Base-by-base conservation (phyloP, 2,329 filamentous ascomycete species). In the Teratosphaeria viscida region DNA sequence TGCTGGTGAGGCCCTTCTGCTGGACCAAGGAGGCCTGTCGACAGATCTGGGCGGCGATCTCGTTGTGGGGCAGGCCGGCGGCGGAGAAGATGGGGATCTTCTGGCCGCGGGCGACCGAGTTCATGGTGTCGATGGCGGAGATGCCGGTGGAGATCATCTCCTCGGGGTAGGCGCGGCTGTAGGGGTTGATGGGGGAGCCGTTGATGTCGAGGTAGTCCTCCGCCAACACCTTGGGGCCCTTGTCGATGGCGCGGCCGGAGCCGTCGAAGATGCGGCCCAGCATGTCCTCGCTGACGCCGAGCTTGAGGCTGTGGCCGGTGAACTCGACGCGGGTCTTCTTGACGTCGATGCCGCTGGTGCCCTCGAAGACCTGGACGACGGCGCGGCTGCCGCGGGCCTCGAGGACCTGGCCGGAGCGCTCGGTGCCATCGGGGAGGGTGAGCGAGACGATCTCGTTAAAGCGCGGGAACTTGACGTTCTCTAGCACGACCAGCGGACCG, bases 101-200 rank as follows among this genome's bases (percentile, higher is more conserved):
- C 77, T 99, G 94, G 64, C 94, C 94, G 84, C 94, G 91, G 65
- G 95, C 94, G 76, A 97, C 95, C 56, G 80, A 82, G 75, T 82
- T 82, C 92, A 97, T 97, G 63, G 92, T 96, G 74, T 97, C 92
- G 72, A 99, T 97, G 73, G 94, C 92, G 63, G 92, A 97, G 76
- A 99, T 99, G 85, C 94, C 94, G 55, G 94, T 99, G 39, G 92
- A 94, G 71, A 99, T 97, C 92, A 99, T 99, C 79, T 99, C 95
- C 80, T 99, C 94, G 71, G 94, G 94, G 74, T 99, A 99, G 68
- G 96, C 92, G 81, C 94, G 86, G 62, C 92, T 92, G 80, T 94
- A 97, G 63, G 94, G 94, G 80, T 99, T 99, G 79, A 99, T 99
- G 61, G 94, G 92, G 87, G 94, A 69, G 73, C 94, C 94, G 81